These are phyloP conservation scores for Volvox reticuliferus DNA, from an alignment of 139 green algal genomes.

Conservation along the genomic window DNA sequence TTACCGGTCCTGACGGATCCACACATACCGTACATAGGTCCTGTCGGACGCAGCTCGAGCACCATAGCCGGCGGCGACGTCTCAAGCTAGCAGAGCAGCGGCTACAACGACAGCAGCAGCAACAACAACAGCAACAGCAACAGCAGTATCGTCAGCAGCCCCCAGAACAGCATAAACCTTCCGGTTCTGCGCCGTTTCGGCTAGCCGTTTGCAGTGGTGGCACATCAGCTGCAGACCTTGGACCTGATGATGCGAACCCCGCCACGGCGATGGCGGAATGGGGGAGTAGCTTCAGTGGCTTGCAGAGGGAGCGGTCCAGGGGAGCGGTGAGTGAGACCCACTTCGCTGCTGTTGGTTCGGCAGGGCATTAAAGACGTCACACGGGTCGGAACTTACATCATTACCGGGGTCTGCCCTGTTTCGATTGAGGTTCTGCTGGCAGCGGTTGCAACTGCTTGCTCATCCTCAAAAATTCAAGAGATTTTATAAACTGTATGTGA, in stretches of 20 bases:
- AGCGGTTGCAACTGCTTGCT: too few relatives aligned
- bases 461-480: not conserved
- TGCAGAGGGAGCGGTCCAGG: too few relatives aligned
- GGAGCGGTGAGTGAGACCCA: too few relatives aligned
- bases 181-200: too few relatives aligned
- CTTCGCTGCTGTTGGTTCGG: too few relatives aligned
- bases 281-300: not conserved
- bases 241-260: not conserved
- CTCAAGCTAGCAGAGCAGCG: constrained; percentile 7
- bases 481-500: too few relatives aligned
- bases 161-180: not conserved
- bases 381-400: too few relatives aligned
- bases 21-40: not conserved
- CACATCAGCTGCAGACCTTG: not conserved
- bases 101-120: not conserved
- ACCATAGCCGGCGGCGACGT: constrained; percentile 16
- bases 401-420: too few relatives aligned
- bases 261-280: not conserved
- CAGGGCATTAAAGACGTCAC: too few relatives aligned
- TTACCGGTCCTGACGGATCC: too few relatives aligned
- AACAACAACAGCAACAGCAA: not conserved
- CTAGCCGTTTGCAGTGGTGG: too few relatives aligned
- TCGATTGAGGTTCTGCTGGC: too few relatives aligned
- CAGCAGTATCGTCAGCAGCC: not conserved
- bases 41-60: constrained; percentile 17